Evolutionary conservation across 2,329 filamentous ascomycete genomes (phyloP).

Genomic region (Monosporascus sp.): DNA sequence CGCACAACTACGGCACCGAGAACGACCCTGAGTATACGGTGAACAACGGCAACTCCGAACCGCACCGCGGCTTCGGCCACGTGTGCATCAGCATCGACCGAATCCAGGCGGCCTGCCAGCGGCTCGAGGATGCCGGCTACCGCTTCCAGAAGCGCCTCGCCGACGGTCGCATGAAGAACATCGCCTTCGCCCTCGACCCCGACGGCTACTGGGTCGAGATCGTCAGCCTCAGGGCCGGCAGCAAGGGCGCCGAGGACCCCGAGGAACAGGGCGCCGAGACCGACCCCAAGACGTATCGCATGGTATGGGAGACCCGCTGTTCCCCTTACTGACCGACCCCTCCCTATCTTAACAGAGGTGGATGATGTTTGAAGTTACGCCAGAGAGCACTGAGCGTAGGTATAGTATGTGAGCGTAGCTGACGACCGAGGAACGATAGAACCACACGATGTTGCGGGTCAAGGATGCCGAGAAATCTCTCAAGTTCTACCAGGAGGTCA

Average conservation of each 20-base stretch:
- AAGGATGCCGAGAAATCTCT: conserved; percentile 73
- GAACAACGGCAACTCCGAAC: conserved; percentile 88
- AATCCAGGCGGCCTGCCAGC: conserved; percentile 83
- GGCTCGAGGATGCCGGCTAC: conserved; percentile 86
- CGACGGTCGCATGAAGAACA: conserved; percentile 80
- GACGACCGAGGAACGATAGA: conserved; percentile 37
- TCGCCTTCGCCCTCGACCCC: conserved; percentile 86
- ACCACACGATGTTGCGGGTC: conserved; percentile 92
- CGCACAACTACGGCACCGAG: conserved; percentile 84
- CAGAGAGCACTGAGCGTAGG: too few relatives aligned
- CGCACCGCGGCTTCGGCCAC: conserved; percentile 78
- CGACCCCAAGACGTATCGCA: conserved; percentile 69
- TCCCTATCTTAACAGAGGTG: neutral
- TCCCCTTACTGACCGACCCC: neutral
- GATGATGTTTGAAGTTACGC: neutral
- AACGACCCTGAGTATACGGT: conserved; percentile 73
- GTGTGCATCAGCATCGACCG: conserved; percentile 78
- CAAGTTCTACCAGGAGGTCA: conserved; percentile 75
- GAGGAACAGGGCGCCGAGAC: conserved; percentile 69
- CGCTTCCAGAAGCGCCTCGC: conserved; percentile 91
- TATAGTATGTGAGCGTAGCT: neutral
- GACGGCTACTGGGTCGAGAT: conserved; percentile 87
- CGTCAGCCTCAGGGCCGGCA: conserved; percentile 59
- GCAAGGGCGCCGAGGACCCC: conserved; percentile 50
- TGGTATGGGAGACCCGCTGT: conserved; percentile 34